Evolutionary conservation across 202 grass and related monocot genomes (phyloP).

Genomic region (Eragrostis tef): DNA sequence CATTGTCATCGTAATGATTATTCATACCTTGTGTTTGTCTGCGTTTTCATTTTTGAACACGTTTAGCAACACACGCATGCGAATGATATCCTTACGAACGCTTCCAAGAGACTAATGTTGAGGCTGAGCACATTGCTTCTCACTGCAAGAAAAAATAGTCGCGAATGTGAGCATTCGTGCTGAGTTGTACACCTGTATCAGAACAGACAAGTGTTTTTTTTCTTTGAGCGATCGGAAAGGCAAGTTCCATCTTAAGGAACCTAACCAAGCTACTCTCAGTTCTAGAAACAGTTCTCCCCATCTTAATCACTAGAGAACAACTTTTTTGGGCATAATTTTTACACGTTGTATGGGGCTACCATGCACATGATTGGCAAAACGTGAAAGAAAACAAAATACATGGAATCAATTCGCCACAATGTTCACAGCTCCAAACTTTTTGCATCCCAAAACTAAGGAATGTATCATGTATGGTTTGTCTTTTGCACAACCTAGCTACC

Average conservation of each 20-base stretch:
- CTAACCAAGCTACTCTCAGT: too few relatives aligned
- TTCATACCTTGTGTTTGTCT: neutral
- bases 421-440: constrained; percentile 27
- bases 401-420: neutral
- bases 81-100: too few relatives aligned
- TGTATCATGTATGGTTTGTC: constrained; percentile 33
- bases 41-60: neutral
- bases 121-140: too few relatives aligned
- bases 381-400: neutral
- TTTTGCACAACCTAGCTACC: constrained; percentile 51
- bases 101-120: too few relatives aligned
- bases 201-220: too few relatives aligned
- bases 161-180: too few relatives aligned
- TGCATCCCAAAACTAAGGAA: constrained; percentile 27
- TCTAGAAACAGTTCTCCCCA: neutral
- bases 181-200: too few relatives aligned
- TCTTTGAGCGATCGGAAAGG: too few relatives aligned
- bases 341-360: neutral
- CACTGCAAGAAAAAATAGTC: too few relatives aligned
- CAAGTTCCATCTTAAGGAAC: too few relatives aligned
- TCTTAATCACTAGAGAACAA: neutral
- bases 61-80: too few relatives aligned
- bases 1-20: constrained; percentile 8
- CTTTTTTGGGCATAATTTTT: neutral
- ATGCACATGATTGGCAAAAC: neutral